Base-by-base conservation (phyloP, 2,329 filamentous ascomycete genomes). In the Calonectria henricotiae region DNA sequence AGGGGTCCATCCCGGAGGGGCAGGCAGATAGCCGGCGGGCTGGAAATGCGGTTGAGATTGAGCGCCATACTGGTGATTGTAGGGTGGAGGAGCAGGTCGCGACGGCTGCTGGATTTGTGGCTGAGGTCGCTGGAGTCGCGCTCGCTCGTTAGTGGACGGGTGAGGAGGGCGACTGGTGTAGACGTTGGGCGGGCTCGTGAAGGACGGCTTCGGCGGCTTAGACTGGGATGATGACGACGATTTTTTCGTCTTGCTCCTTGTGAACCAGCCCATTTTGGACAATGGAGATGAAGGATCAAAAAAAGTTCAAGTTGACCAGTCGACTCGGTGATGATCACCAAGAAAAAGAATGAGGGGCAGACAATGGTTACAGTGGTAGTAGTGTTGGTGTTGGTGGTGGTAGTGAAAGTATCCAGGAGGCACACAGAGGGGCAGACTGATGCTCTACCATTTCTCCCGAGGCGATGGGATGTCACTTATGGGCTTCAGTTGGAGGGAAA, bases 21-120 rank as follows among this genome's bases (percentile, higher is more conserved):
- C 55, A 35, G 77, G 51, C 15, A 77, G 76, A 62, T 74, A 77
- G 15, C 74, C 75, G 0, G 75, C 71, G 4, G 76, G 70, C 20
- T 75, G 76, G 51, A 71, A 72, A 8, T 74, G 75, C 41, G 71
- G 74, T 62, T 72, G 78, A 8, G 74, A 77, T 32, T 78, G 74
- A 43, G 69, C 66, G 11, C 69, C 72, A 70, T 78, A 44, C 4
- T 74, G 74, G 27, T 76, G 73, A 15, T 30, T 67, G 65, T 78
- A 78, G 1, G 68, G 71, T 20, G 51, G 51, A 58, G 51, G 51
- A 39, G 66, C 35, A 61, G 23, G 68, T 41, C 23, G 61, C 20
- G 41, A 62, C 6, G 17, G 27, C 17, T 46, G 61, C n/a, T 54
- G 44, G 8, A 8, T 32, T 25, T 62, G 51, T 37, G 55, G n/a